These are phyloP conservation scores for Avena atlantica DNA, from an alignment of 176 grass and related monocot genomes.

Conservation along the genomic window DNA sequence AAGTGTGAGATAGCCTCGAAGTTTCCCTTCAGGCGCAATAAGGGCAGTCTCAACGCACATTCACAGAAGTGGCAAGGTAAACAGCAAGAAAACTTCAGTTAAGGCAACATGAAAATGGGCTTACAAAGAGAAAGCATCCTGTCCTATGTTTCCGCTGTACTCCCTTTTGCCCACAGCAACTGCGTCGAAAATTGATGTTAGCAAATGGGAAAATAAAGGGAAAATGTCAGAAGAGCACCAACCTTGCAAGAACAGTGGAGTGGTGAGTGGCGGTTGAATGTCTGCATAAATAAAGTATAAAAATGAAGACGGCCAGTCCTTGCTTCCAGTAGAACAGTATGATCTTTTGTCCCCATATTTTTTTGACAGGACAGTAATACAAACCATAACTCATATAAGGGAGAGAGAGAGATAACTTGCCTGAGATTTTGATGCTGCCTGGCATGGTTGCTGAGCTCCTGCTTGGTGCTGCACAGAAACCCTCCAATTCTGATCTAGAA, in stretches of 20 bases:
- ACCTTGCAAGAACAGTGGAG: constrained; percentile 56
- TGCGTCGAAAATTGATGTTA: constrained; percentile 16
- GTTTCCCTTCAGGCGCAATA: neutral
- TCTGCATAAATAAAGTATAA: constrained; percentile 18
- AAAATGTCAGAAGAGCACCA: neutral
- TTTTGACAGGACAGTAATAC: neutral
- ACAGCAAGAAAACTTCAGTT: neutral
- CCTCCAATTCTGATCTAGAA: constrained; percentile 45
- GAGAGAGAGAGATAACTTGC: neutral
- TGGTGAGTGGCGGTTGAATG: constrained; percentile 17
- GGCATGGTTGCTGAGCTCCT: constrained; percentile 46
- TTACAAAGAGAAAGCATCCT: constrained; percentile 52
- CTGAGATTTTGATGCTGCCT: constrained; percentile 56
- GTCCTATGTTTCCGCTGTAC: constrained; percentile 47
- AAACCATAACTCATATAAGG: neutral
- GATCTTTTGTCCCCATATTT: neutral
- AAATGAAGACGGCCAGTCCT: neutral
- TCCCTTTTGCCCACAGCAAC: constrained; percentile 45
- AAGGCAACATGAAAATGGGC: constrained; percentile 13
- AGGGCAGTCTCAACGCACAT: neutral
- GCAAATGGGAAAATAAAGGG: neutral
- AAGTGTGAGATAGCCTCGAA: constrained; percentile 4
- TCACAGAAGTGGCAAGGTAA: neutral
- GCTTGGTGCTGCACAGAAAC: constrained; percentile 34
- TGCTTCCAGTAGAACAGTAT: constrained; percentile 13